These are phyloP conservation scores for Phytophthora fragariaefolia DNA, from an alignment of 352 stramenopile species.

Conservation along the genomic window DNA sequence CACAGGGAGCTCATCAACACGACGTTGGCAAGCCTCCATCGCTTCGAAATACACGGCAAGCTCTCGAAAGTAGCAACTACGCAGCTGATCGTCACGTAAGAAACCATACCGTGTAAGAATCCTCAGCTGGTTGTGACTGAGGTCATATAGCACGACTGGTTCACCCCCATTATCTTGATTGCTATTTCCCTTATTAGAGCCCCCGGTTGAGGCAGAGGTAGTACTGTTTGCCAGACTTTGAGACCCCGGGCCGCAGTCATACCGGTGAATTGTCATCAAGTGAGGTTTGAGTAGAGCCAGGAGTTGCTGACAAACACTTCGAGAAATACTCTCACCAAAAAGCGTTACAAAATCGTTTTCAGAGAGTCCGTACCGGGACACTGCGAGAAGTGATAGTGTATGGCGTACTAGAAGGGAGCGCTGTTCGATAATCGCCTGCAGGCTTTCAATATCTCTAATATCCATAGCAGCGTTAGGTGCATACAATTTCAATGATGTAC, in stretches of 20 bases:
- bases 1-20: slow-evolving; percentile 82
- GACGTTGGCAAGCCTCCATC: slow-evolving; percentile 71
- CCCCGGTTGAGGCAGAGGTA: neutral
- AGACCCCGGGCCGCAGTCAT: slow-evolving; percentile 49
- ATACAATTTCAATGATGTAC: slow-evolving; percentile 7
- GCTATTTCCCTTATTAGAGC: slow-evolving; percentile 12
- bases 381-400: slow-evolving; percentile 71
- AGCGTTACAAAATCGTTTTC: slow-evolving; percentile 66
- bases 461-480: slow-evolving; percentile 15
- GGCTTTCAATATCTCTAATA: slow-evolving; percentile 53
- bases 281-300: slow-evolving; percentile 63
- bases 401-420: slow-evolving; percentile 75
- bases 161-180: slow-evolving; percentile 30
- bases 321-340: slow-evolving; percentile 58
- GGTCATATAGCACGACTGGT: slow-evolving; percentile 65
- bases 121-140: slow-evolving; percentile 82
- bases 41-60: slow-evolving; percentile 79
- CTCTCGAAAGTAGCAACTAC: slow-evolving; percentile 74
- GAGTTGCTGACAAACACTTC: slow-evolving; percentile 47
- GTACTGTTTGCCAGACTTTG: slow-evolving; percentile 6
- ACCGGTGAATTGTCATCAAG: slow-evolving; percentile 72
- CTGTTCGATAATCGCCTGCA: slow-evolving; percentile 67
- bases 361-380: slow-evolving; percentile 75
- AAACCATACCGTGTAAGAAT: slow-evolving; percentile 79
- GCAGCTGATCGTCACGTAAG: slow-evolving; percentile 67